These are phyloP conservation scores for Quercus tomentella DNA, from an alignment of 331 rosid genomes.

Conservation along the genomic window DNA sequence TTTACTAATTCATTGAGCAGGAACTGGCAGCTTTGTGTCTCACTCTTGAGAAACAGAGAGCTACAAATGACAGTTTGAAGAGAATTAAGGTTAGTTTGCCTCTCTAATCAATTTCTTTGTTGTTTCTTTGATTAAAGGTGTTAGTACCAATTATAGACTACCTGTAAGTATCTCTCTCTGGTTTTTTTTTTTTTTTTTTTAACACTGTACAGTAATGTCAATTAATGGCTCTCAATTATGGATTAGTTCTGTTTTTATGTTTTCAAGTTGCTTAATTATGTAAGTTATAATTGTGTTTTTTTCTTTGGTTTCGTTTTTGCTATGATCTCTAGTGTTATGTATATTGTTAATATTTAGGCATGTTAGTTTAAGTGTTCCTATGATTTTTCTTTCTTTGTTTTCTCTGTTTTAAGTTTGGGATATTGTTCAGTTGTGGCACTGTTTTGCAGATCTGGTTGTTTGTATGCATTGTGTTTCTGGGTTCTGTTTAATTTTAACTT, in stretches of 20 bases:
- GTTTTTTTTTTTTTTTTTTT: not conserved
- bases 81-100: constrained; percentile 60
- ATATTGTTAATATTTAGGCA: too few relatives aligned
- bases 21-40: constrained; percentile 49
- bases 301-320: not conserved
- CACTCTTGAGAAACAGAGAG: constrained; percentile 54
- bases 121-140: too few relatives aligned
- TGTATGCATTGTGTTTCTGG: too few relatives aligned
- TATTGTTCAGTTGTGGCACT: too few relatives aligned
- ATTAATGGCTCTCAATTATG: not conserved
- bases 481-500: too few relatives aligned
- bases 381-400: not conserved
- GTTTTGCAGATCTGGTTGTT: too few relatives aligned
- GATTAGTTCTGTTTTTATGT: not conserved
- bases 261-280: too few relatives aligned
- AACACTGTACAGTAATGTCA: not conserved
- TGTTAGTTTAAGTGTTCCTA: too few relatives aligned
- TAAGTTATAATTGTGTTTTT: not conserved
- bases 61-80: constrained; percentile 57
- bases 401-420: not conserved
- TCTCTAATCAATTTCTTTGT: not conserved
- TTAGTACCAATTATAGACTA: too few relatives aligned
- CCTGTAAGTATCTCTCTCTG: not conserved
- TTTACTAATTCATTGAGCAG: constrained; percentile 38
- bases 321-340: too few relatives aligned